These are phyloP conservation scores for Thermochaetoides thermophila DNA, from an alignment of 495 filamentous ascomycete genomes.

Conservation along the genomic window DNA sequence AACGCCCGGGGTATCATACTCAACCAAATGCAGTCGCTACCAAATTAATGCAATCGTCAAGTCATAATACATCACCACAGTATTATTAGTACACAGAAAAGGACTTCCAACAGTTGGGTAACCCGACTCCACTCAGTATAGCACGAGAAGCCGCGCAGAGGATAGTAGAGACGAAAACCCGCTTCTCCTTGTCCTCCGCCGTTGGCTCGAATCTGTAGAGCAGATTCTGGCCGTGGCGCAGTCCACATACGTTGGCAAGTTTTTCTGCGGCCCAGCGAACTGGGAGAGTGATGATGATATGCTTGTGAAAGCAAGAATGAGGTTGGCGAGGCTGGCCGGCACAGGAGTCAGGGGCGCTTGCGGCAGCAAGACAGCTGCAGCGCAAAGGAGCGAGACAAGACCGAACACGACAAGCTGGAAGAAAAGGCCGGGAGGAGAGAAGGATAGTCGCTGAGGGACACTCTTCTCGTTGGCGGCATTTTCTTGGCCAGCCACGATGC, in stretches of 20 bases:
- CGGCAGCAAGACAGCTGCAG: slow-evolving; percentile 1
- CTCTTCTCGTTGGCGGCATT: too few relatives aligned
- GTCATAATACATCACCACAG: slow-evolving; percentile 2
- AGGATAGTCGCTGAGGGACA: neutral
- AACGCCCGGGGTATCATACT: slow-evolving; percentile 18
- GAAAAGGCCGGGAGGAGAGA: slow-evolving; percentile 2
- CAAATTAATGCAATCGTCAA: slow-evolving; percentile 5
- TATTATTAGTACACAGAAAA: slow-evolving; percentile 1
- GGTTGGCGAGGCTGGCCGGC: slow-evolving; percentile 8
- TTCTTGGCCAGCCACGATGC: slow-evolving; percentile 4
- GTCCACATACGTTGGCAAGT: too few relatives aligned
- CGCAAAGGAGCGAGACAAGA: slow-evolving; percentile 21
- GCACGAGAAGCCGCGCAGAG: too few relatives aligned
- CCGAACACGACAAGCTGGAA: slow-evolving; percentile 17
- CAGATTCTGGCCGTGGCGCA: too few relatives aligned
- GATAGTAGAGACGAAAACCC: too few relatives aligned
- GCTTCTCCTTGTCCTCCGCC: too few relatives aligned
- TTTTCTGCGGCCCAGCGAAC: too few relatives aligned
- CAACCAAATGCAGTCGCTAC: slow-evolving; percentile 11
- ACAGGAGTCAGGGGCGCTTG: slow-evolving; percentile 5
- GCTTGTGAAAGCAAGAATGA: slow-evolving; percentile 10
- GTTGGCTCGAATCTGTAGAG: too few relatives aligned
- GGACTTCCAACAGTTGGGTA: too few relatives aligned
- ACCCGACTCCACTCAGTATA: too few relatives aligned
- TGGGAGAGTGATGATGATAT: too few relatives aligned